Evolutionary conservation across 164 flowering plant species (phyloP), one percentile per base, ranked within the genome.

Genomic region (Paratinospora sagittata): DNA sequence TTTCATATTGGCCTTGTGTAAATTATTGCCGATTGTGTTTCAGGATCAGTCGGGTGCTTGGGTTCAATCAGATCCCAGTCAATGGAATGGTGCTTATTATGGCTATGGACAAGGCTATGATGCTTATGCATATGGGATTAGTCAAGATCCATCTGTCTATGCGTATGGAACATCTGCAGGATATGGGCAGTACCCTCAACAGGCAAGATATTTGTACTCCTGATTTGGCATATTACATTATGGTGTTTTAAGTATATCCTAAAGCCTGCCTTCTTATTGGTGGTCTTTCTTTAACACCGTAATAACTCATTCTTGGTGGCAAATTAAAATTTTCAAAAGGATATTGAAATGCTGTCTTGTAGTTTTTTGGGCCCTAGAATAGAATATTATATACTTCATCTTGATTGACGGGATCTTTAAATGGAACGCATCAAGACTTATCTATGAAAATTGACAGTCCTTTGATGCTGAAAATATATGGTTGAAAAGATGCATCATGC

Each of bases 21-120:
- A 52, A 19, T 34, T 65, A 52, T 11, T 39, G 37, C 24, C 30
- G 4, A 63, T 75, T 76, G n/a, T 68, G 17, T 78, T 80, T 73
- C 77, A 94, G 98, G 98, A 91, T 55, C 66, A 71, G 66, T 63
- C 87, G 80, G 87, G 87, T 74, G 60, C 79, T 69, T 90, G 93
- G 97, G 85, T 82, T 66, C 87, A 83, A 76, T 83, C 80, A 36
- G 97, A 92, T 84, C 91, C 92, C 3, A 89, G 67, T 77, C 98
- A 92, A 74, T 91, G 89, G 92, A 70, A 73, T 67, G 71, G 81
- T 75, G 87, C 94, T 27, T 95, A 92, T 80, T 95, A 95, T 84
- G 97, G 90, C 76, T 92, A 92, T 80, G 97, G 92, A 70, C 97
- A 92, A 79, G 97, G 97, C 34, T 92, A 92, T 79, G 97, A 95